Evolutionary conservation across 108 stramenopile genomes (phyloP).

Genomic region (Pseudonitzschia pungens): DNA sequence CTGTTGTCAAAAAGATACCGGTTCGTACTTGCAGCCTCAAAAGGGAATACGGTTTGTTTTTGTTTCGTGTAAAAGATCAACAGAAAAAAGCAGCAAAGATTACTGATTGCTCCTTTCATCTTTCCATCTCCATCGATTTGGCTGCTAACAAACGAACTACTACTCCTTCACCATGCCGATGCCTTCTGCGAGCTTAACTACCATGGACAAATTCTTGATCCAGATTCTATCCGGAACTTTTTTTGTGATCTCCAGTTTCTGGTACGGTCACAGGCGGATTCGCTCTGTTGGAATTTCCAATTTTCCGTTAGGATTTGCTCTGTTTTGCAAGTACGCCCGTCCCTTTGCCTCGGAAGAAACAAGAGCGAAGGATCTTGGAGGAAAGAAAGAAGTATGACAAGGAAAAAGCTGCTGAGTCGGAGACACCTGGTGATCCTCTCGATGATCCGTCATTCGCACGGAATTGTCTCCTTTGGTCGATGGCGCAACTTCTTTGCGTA

Average conservation of each 20-base stretch:
- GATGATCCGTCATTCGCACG: not conserved
- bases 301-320: conserved; percentile 6
- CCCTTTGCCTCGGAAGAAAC: conserved; percentile 5
- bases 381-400: not conserved
- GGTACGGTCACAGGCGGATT: not conserved
- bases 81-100: too few species aligned
- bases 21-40: too few species aligned
- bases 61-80: too few species aligned
- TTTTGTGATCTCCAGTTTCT: not conserved
- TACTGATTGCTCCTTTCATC: too few species aligned
- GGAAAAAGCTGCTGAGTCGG: not conserved
- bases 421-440: not conserved
- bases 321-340: conserved; percentile 10
- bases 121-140: too few species aligned
- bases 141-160: too few species aligned
- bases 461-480: not conserved
- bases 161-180: not conserved
- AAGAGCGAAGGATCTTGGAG: not conserved
- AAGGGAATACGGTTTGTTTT: too few species aligned
- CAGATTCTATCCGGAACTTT: not conserved
- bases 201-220: not conserved
- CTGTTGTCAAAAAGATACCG: too few species aligned
- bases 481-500: not conserved
- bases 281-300: conserved; percentile 8
- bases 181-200: conserved; percentile 1